Percentiles rank a stretch among this genome's conserved stretches.
Conservation (phyloP, 2,329 filamentous ascomycete genomes). For the Emmonsiellopsis sp. region DNA sequence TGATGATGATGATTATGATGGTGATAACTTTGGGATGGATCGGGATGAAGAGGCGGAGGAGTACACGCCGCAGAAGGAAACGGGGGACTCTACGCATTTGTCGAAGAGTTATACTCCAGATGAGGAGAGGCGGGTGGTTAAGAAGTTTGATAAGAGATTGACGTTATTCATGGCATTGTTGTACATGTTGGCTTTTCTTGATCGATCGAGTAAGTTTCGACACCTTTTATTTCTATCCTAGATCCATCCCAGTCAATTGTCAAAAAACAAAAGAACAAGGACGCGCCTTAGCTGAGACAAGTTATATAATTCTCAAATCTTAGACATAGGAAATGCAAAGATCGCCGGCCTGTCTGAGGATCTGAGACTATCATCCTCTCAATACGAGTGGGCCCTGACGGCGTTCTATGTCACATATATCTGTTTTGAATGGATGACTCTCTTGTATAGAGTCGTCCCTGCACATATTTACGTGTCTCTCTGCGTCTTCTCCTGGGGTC, state of each 20-base stretch:
- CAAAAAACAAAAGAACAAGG: too few species aligned
- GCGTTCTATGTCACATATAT: conserved; percentile 59
- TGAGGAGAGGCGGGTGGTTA: conserved; percentile 63
- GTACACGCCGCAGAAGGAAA: conserved; percentile 5
- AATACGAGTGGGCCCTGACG: conserved; percentile 55
- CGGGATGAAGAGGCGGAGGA: background rate
- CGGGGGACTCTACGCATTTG: background rate
- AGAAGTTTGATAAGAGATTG: conserved; percentile 67
- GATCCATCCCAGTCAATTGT: too few species aligned
- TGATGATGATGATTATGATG: conserved; percentile 16
- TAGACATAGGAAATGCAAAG: conserved; percentile 54
- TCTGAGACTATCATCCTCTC: conserved; percentile 43
- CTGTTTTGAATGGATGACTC: conserved; percentile 57
- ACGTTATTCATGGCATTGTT: conserved; percentile 74
- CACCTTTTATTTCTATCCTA: background rate
- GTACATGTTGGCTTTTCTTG: conserved; percentile 77
- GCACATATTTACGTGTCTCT: conserved; percentile 52
- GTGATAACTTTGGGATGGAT: conserved; percentile 14
- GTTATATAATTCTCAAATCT: too few species aligned
- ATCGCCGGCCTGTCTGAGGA: conserved; percentile 50
- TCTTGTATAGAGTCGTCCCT: conserved; percentile 52
- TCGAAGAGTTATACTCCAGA: conserved; percentile 41
- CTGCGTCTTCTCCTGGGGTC: conserved; percentile 67
- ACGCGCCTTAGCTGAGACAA: background rate
- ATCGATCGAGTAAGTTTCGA: conserved; percentile 62